These are phyloP conservation scores for Malassezia furfur DNA, from an alignment of 1,284 basidiomycete species.

Conservation along the genomic window DNA sequence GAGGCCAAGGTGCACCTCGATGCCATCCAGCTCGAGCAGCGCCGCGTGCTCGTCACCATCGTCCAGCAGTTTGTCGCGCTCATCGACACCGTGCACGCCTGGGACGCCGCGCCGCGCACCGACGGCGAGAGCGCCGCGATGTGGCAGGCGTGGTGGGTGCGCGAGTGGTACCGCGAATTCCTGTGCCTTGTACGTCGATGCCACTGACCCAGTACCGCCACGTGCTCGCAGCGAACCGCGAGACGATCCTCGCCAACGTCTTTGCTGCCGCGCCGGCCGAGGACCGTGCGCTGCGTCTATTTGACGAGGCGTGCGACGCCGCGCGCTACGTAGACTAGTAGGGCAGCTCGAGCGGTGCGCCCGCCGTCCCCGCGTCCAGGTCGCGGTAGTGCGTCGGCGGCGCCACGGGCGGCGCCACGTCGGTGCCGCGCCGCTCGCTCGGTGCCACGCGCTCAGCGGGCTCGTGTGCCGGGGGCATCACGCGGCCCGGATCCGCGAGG, in stretches of 20 bases:
- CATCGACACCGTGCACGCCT: background rate
- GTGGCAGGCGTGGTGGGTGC: conserved; percentile 41
- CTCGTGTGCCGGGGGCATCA: background rate
- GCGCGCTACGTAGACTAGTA: conserved; percentile 14
- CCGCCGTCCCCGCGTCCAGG: conserved; percentile 26
- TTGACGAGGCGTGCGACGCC: conserved; percentile 15
- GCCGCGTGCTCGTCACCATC: conserved; percentile 36
- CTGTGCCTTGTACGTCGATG: conserved; percentile 10
- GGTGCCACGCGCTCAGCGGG: background rate
- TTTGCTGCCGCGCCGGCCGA: conserved; percentile 19
- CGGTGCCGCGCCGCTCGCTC: background rate
- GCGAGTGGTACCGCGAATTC: conserved; percentile 33
- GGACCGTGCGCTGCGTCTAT: conserved; percentile 5
- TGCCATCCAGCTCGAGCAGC: conserved; percentile 38
- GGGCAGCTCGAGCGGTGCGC: conserved; percentile 26
- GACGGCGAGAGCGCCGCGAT: conserved; percentile 5
- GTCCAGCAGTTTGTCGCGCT: conserved; percentile 25
- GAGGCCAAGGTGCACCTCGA: conserved; percentile 26
- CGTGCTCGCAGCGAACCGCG: conserved; percentile 28
- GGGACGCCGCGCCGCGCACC: background rate
- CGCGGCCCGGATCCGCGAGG: conserved; percentile 25
- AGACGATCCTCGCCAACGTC: conserved; percentile 27
- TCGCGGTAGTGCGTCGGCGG: conserved; percentile 26
- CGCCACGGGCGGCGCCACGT: background rate
- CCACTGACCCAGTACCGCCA: conserved; percentile 19